Base-by-base conservation (phyloP, 176 grass and related monocot genomes). In the Elaeis guineensis region DNA sequence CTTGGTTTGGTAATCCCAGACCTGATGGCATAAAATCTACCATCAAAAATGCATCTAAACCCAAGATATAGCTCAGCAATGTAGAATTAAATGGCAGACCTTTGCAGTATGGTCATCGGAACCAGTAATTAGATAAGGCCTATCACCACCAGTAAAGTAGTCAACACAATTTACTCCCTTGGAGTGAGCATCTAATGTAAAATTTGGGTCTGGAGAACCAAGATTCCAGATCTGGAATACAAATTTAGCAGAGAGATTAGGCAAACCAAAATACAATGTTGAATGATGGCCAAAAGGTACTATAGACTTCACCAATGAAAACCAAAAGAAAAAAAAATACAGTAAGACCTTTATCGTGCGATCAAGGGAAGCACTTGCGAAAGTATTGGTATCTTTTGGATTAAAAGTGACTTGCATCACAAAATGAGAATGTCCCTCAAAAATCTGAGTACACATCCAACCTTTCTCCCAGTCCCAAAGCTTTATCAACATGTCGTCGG, bases 401-500 rank as follows among this genome's bases (percentile, higher is more conserved):
- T 98, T 98, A 69, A 98, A 92, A 49, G 93, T 92, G 62, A 98
- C 81, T 76, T 98, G 93, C 93, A 98, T 98, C 35, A 98, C 93
- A 73, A 92, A 98, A 67, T 98, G 93, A 57, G 93, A 98, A 78
- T 98, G 87, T 6, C 93, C 93, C 78, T 98, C 93, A 73, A 98
- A 98, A 64, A 98, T 92, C 85, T 98, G 93, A 75, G 93, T 98
- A 59, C 93, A 98, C 30, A 92, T 79, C 87, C 87, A 98, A 55
- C 93, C 84, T 76, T 98, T 98, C 65, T 98, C 87, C 93, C 93
- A 98, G 70, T 98, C 93, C 93, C 93, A 98, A 44, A 92, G 73
- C 57, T 92, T 98, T 81, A 98, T 98, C 73, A 98, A 63, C 93
- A 98, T 98, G 75, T 98, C 93, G 68, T 98, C 93, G 71, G 93